Conservation (phyloP, 495 filamentous ascomycete species). For the Penicillium soppii region DNA sequence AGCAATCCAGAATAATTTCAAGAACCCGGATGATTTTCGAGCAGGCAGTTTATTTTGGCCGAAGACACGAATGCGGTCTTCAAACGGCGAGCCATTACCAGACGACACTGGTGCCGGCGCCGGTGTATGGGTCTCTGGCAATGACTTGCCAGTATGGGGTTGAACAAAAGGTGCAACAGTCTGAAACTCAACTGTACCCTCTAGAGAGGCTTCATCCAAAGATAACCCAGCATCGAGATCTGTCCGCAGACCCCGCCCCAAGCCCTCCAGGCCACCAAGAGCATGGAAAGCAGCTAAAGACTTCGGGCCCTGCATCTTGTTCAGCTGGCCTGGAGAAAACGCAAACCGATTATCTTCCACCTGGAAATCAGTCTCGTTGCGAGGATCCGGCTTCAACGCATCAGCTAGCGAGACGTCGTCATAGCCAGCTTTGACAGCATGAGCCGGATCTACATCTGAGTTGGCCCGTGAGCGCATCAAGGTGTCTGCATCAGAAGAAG, state of each 20-base stretch:
- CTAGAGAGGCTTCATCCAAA: constrained; percentile 59
- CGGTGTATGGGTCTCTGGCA: neutral
- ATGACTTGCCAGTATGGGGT: constrained; percentile 14
- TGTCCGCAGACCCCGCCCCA: constrained; percentile 68
- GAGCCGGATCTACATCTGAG: constrained; percentile 34
- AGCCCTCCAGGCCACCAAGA: constrained; percentile 63
- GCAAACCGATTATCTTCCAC: constrained; percentile 69
- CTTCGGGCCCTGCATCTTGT: constrained; percentile 76
- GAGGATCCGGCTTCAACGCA: constrained; percentile 66
- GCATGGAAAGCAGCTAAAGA: constrained; percentile 67
- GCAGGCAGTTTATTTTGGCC: constrained; percentile 71
- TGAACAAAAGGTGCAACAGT: constrained; percentile 47
- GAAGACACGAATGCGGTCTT: constrained; percentile 70
- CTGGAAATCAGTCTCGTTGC: constrained; percentile 61
- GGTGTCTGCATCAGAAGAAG: constrained; percentile 43
- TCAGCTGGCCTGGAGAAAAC: constrained; percentile 67
- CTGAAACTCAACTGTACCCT: constrained; percentile 58
- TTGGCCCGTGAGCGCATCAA: constrained; percentile 41
- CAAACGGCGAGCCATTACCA: constrained; percentile 40
- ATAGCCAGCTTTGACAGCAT: constrained; percentile 28
- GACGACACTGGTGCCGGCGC: constrained; percentile 11
- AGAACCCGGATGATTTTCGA: constrained; percentile 70
- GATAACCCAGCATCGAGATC: constrained; percentile 64
- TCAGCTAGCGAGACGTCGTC: constrained; percentile 49
- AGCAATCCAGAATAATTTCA: constrained; percentile 77